These are phyloP conservation scores for Sporobolus alterniflorus DNA, from an alignment of 202 grass and related monocot genomes.

Conservation along the genomic window DNA sequence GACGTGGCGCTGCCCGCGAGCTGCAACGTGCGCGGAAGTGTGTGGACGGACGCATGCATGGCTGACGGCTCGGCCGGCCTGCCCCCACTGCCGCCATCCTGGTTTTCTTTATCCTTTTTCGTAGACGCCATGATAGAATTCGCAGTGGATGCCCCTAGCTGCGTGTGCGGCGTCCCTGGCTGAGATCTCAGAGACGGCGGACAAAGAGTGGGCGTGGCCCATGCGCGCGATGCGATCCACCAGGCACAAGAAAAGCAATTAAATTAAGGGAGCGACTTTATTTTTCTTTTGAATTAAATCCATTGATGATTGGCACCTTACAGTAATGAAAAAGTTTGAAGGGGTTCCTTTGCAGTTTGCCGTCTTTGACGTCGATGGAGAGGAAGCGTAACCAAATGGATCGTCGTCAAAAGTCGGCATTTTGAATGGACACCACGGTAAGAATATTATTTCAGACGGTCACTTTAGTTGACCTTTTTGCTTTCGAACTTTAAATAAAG, in stretches of 20 bases:
- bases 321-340: not conserved
- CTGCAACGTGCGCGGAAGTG: not conserved
- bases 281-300: not conserved
- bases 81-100: not conserved
- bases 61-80: not conserved
- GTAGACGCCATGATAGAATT: not conserved
- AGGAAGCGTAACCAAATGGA: not conserved
- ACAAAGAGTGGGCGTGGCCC: not conserved
- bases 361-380: not conserved
- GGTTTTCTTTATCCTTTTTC: not conserved
- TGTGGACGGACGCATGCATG: not conserved
- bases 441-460: not conserved
- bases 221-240: not conserved
- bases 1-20: not conserved
- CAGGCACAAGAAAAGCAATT: not conserved
- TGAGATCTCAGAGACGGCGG: not conserved
- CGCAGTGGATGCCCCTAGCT: not conserved
- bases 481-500: not conserved
- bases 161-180: not conserved
- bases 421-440: not conserved
- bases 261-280: not conserved
- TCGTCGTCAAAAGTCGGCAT: not conserved
- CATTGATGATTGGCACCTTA: not conserved
- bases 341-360: not conserved
- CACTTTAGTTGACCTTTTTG: slow-evolving; percentile 8